A percentile compares a stretch with the other conserved stretches of the same genome.
Conservation (phyloP, 1,284 basidiomycete genomes). For the Hemileia vastatrix region DNA sequence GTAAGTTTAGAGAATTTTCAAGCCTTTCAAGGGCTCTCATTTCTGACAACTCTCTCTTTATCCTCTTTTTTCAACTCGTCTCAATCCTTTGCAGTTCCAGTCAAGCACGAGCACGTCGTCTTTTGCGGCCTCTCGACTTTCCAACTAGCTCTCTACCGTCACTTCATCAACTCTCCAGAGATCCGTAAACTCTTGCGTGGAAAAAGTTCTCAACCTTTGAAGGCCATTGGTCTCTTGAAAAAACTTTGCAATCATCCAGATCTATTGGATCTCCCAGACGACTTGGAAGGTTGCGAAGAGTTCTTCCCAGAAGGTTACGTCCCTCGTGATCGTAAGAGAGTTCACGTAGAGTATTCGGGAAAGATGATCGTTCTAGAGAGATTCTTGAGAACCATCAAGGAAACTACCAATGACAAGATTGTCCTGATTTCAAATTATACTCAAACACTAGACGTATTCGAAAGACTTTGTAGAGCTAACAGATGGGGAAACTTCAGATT, state of each 20-base stretch:
- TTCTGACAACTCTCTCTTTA: neutral
- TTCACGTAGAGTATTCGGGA: constrained; percentile 25
- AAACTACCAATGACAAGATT: constrained; percentile 85
- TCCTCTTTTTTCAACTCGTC: neutral
- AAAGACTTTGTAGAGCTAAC: constrained; percentile 61
- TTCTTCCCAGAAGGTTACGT: constrained; percentile 73
- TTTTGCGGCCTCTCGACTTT: constrained; percentile 84
- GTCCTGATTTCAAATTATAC: constrained; percentile 98
- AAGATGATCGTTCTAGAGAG: constrained; percentile 46
- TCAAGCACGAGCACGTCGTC: constrained; percentile 98
- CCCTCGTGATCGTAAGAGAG: constrained; percentile 46
- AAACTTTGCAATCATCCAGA: constrained; percentile 98
- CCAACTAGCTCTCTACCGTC: constrained; percentile 75
- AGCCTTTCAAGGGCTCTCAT: too few relatives aligned
- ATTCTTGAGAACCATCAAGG: constrained; percentile 70
- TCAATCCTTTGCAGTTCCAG: constrained; percentile 58
- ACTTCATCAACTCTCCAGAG: constrained; percentile 88
- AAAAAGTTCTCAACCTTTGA: constrained; percentile 83
- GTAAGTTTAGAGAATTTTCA: constrained; percentile 55
- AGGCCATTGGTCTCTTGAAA: constrained; percentile 91
- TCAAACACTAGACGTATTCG: constrained; percentile 88
- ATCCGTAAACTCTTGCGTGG: constrained; percentile 89
- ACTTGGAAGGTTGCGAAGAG: constrained; percentile 71
- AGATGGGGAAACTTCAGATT: constrained; percentile 91
- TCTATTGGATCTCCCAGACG: constrained; percentile 73